Percentiles rank a stretch among this genome's conserved stretches.
These are phyloP conservation scores for Dentipellis sp. DNA, from an alignment of 768 basidiomycete species.

Conservation along the genomic window DNA sequence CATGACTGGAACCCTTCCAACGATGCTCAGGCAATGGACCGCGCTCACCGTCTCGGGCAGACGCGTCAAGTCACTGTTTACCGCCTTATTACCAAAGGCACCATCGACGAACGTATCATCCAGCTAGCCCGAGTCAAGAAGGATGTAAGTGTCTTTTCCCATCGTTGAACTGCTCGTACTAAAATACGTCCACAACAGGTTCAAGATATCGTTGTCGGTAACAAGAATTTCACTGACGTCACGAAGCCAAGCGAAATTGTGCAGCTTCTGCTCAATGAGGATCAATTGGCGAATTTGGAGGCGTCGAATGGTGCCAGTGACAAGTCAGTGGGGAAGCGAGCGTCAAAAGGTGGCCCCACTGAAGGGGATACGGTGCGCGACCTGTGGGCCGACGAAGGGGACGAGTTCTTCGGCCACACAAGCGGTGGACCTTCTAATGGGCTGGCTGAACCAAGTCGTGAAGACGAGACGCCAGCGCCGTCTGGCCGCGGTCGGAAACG, in stretches of 20 bases:
- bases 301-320: constrained; percentile 31
- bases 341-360: constrained; percentile 25
- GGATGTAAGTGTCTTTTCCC: constrained; percentile 49
- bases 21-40: constrained; percentile 97
- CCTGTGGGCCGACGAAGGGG: constrained; percentile 81
- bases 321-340: constrained; percentile 26
- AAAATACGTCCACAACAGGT: constrained; percentile 44
- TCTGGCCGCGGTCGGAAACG: constrained; percentile 26
- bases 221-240: constrained; percentile 88
- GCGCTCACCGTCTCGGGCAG: constrained; percentile 93
- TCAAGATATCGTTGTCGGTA: constrained; percentile 98
- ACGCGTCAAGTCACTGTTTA: constrained; percentile 97
- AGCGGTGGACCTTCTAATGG: constrained; percentile 18
- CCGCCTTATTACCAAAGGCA: constrained; percentile 86
- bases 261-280: constrained; percentile 87
- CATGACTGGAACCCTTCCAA: constrained; percentile 97
- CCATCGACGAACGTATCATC: constrained; percentile 95
- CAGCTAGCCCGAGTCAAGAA: constrained; percentile 95
- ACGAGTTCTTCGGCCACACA: constrained; percentile 73
- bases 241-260: constrained; percentile 96
- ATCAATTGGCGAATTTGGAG: constrained; percentile 74
- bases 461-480: constrained; percentile 17
- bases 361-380: constrained; percentile 40
- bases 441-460: constrained; percentile 15
- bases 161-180: constrained; percentile 4